Conservation (phyloP, 805 yeast species). For the Ogataea degrootiae region DNA sequence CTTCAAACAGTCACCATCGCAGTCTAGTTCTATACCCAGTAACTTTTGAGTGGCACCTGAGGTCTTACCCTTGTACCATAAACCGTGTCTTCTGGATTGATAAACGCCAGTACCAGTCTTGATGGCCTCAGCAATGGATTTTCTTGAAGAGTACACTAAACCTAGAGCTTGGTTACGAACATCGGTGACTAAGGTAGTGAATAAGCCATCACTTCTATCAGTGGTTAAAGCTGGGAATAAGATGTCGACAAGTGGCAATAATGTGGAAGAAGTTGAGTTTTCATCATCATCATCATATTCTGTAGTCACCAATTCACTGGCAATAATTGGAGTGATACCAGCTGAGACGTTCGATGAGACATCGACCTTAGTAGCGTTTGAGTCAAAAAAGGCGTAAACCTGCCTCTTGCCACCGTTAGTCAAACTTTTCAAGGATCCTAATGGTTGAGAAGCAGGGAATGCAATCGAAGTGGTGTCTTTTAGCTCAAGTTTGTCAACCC, state of each 20-base stretch:
- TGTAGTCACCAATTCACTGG: conserved; percentile 28
- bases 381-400: conserved; percentile 7
- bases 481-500: conserved; percentile 14
- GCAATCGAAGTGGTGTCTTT: conserved; percentile 20
- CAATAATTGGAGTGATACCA: conserved; percentile 35
- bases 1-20: conserved; percentile 89
- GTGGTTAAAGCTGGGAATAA: conserved; percentile 55
- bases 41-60: conserved; percentile 93
- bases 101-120: conserved; percentile 83
- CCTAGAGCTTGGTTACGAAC: conserved; percentile 71
- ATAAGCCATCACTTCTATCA: conserved; percentile 84
- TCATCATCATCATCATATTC: conserved; percentile 24
- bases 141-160: conserved; percentile 81
- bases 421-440: conserved; percentile 9
- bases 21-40: conserved; percentile 65
- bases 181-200: conserved; percentile 77
- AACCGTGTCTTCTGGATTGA: conserved; percentile 85
- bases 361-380: conserved; percentile 9
- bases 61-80: conserved; percentile 95
- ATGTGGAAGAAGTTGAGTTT: conserved; percentile 20
- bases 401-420: conserved; percentile 13
- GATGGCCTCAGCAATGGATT: conserved; percentile 78
- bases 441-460: conserved; percentile 12
- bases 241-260: conserved; percentile 30
- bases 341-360: conserved; percentile 21